These are phyloP conservation scores for Lactarius akahatsu DNA, from an alignment of 768 basidiomycete species.

Conservation along the genomic window DNA sequence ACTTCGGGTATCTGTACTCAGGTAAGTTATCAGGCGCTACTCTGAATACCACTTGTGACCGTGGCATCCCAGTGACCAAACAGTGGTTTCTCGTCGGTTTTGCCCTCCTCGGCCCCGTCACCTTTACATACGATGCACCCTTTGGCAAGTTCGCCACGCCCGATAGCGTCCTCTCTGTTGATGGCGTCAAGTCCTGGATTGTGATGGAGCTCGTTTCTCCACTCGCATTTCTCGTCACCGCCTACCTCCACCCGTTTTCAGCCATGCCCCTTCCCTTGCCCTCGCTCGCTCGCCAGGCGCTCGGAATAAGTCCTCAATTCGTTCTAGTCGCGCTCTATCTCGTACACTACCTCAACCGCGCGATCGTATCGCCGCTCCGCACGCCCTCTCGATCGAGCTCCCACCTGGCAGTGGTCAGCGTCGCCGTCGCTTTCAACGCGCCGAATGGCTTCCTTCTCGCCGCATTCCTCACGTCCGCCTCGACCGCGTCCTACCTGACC, in stretches of 20 bases:
- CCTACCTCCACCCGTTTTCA: constrained; percentile 51
- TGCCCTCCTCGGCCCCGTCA: constrained; percentile 34
- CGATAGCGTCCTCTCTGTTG: constrained; percentile 50
- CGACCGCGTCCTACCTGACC: constrained; percentile 46
- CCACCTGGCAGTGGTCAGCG: constrained; percentile 62
- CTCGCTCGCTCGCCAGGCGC: constrained; percentile 42
- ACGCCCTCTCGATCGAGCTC: constrained; percentile 76
- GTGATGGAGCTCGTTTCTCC: constrained; percentile 73
- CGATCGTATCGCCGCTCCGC: constrained; percentile 74
- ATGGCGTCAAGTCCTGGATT: constrained; percentile 67
- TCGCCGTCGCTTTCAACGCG: constrained; percentile 63
- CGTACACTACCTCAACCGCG: constrained; percentile 81
- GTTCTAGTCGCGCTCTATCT: constrained; percentile 61
- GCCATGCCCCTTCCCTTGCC: constrained; percentile 33
- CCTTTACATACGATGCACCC: constrained; percentile 65
- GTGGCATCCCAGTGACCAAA: constrained; percentile 13
- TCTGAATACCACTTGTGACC: not conserved
- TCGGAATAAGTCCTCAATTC: constrained; percentile 24
- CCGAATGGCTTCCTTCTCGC: constrained; percentile 72
- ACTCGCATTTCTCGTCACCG: constrained; percentile 48
- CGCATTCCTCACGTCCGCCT: constrained; percentile 62
- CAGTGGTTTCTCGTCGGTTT: constrained; percentile 21
- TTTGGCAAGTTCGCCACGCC: constrained; percentile 73
- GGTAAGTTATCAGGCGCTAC: constrained; percentile 8
- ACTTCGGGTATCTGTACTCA: constrained; percentile 24